Evolutionary conservation across 345 rosid genomes (phyloP).

Genomic region (Moricandia arvensis): DNA sequence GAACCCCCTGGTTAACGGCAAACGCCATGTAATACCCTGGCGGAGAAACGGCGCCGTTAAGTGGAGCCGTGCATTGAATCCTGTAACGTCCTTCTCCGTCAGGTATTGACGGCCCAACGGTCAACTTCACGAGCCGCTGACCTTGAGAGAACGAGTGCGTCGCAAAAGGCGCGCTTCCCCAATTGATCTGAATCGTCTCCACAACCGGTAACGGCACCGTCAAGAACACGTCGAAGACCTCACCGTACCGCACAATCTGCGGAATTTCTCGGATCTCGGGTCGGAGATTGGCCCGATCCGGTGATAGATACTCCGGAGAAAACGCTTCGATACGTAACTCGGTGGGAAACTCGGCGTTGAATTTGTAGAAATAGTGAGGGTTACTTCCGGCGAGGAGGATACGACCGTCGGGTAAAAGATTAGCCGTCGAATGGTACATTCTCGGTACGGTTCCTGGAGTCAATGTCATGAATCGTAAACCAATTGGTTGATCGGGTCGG

Average conservation of each 20-base stretch:
- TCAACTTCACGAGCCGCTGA: conserved; percentile 72
- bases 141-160: conserved; percentile 91
- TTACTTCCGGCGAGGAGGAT: conserved; percentile 82
- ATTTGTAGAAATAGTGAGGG: conserved; percentile 74
- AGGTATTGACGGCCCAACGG: conserved; percentile 53
- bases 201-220: conserved; percentile 72
- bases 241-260: conserved; percentile 52
- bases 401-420: conserved; percentile 80
- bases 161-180: conserved; percentile 71
- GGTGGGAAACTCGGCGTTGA: conserved; percentile 57
- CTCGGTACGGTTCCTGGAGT: conserved; percentile 80
- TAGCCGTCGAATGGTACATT: conserved; percentile 92
- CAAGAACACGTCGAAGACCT: conserved; percentile 45
- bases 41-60: conserved; percentile 70
- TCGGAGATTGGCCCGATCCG: conserved; percentile 73
- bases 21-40: conserved; percentile 92
- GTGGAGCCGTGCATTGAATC: conserved; percentile 74
- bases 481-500: conserved; percentile 59
- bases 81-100: conserved; percentile 48
- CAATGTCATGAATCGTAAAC: conserved; percentile 66
- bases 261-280: conserved; percentile 58
- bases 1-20: conserved; percentile 82
- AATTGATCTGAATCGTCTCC: conserved; percentile 58
- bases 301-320: conserved; percentile 77
- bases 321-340: conserved; percentile 85